These are phyloP conservation scores for Fraxinus dipetala DNA, from an alignment of 305 asterid species.

Conservation along the genomic window DNA sequence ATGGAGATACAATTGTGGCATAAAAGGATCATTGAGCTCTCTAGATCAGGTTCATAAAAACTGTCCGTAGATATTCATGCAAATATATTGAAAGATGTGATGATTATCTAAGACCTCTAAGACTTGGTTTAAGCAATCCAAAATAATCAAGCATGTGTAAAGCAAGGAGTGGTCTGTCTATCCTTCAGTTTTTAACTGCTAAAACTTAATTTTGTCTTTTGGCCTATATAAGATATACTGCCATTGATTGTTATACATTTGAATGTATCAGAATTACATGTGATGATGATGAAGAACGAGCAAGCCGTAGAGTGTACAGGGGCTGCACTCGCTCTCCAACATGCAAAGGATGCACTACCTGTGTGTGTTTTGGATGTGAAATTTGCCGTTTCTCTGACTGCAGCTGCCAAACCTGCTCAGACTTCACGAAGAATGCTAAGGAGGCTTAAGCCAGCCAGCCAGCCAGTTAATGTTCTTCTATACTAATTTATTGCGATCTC, in stretches of 20 bases:
- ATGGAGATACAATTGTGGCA: background rate
- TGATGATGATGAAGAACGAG: constrained; percentile 51
- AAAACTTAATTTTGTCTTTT: background rate
- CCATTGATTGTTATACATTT: background rate
- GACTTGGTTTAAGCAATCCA: background rate
- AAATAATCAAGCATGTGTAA: background rate
- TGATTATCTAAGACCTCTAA: background rate
- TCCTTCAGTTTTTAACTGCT: background rate
- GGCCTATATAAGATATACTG: background rate
- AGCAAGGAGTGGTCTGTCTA: background rate
- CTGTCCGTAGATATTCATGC: background rate
- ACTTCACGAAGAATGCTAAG: constrained; percentile 44
- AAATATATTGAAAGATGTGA: background rate
- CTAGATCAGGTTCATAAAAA: background rate
- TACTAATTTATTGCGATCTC: background rate
- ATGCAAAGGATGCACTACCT: constrained; percentile 56
- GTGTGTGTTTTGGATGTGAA: constrained; percentile 54
- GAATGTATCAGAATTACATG: constrained; percentile 38
- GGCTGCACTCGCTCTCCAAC: constrained; percentile 46
- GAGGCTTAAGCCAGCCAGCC: constrained; percentile 21
- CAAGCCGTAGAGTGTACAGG: constrained; percentile 47
- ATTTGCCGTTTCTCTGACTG: constrained; percentile 49
- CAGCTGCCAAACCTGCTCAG: constrained; percentile 51
- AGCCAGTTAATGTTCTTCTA: background rate
- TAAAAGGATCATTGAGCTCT: background rate